Evolutionary conservation across 176 grass and related monocot genomes (phyloP).

Genomic region (Eleusine coracana): DNA sequence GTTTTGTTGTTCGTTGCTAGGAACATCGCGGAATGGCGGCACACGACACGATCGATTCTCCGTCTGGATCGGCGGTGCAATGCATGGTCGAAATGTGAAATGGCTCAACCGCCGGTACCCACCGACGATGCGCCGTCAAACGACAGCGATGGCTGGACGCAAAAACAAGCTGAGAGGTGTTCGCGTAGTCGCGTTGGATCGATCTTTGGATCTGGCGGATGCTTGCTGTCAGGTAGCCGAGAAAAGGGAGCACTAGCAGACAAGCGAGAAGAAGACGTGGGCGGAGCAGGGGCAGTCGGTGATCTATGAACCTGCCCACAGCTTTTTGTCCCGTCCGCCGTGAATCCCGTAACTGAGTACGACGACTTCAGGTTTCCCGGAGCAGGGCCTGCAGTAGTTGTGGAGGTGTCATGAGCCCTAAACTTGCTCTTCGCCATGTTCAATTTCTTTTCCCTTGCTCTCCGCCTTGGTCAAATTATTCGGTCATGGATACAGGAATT

Average conservation of each 20-base stretch:
- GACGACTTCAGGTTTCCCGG: not conserved
- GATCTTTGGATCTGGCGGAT: not conserved
- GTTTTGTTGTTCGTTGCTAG: too few species aligned
- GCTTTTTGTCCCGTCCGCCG: not conserved
- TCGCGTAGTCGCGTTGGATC: not conserved
- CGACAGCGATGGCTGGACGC: not conserved
- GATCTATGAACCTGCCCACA: not conserved
- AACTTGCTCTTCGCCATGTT: not conserved
- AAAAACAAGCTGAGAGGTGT: not conserved
- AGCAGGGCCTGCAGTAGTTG: too few species aligned
- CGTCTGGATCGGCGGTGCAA: too few species aligned
- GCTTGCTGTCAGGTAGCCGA: not conserved
- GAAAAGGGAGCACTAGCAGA: not conserved
- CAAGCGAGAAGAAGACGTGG: not conserved
- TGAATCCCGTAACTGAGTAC: not conserved
- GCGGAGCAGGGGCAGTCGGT: not conserved
- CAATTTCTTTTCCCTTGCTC: not conserved
- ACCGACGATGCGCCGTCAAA: not conserved
- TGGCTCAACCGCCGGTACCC: too few species aligned
- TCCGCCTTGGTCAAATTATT: not conserved
- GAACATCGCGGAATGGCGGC: too few species aligned
- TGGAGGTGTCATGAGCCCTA: not conserved
- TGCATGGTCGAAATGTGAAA: too few species aligned
- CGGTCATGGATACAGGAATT: not conserved
- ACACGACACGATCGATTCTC: too few species aligned